Conservation (phyloP, 306 rosid genomes). For the Argentina anserina region DNA sequence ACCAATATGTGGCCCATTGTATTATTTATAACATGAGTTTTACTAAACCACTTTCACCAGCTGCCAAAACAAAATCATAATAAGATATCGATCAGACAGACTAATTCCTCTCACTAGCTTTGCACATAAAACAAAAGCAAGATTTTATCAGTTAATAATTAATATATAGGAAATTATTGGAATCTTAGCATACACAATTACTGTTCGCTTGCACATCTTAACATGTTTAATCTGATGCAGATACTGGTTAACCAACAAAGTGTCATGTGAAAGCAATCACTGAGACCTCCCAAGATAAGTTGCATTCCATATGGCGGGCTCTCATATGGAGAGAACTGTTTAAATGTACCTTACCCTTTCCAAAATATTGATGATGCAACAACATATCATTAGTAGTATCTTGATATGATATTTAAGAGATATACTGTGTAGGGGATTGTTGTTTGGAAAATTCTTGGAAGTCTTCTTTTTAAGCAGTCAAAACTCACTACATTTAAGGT, state of each 20-base stretch:
- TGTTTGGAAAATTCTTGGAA: too few relatives aligned
- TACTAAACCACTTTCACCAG: background rate
- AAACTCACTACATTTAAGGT: too few relatives aligned
- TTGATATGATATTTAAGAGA: too few relatives aligned
- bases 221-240: background rate
- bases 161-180: too few relatives aligned
- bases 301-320: background rate
- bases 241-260: background rate
- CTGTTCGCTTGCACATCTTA: background rate
- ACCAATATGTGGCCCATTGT: background rate
- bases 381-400: too few relatives aligned
- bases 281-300: background rate
- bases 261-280: background rate
- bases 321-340: too few relatives aligned
- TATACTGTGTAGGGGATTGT: too few relatives aligned
- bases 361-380: too few relatives aligned
- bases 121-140: background rate
- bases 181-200: background rate
- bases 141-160: background rate
- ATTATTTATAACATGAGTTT: background rate
- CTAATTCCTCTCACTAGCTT: background rate
- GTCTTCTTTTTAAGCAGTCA: too few relatives aligned
- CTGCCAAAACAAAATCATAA: background rate
- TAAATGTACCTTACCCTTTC: too few relatives aligned
- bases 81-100: background rate